These are phyloP conservation scores for Lepidium didymum DNA, from an alignment of 345 rosid genomes.

Conservation along the genomic window DNA sequence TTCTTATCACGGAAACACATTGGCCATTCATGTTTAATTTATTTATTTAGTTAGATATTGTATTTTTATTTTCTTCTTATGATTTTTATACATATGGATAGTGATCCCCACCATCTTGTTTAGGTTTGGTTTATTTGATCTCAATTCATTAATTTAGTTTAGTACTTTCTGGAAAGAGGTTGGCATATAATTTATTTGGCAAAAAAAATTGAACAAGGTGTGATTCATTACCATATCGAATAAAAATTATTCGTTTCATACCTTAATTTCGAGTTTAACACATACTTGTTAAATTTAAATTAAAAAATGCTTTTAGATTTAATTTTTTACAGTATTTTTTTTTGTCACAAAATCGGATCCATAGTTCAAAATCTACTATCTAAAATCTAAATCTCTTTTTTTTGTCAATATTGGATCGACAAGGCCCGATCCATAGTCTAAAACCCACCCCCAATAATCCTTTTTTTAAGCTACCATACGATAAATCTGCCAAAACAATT, in stretches of 20 bases:
- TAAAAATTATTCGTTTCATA: background rate
- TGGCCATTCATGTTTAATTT: slow-evolving; percentile 22
- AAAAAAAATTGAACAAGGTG: background rate
- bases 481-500: no score
- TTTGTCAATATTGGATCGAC: no score
- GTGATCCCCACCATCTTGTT: slow-evolving; percentile 47
- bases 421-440: no score
- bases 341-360: no score
- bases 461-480: no score
- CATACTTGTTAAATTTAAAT: background rate
- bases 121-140: slow-evolving; percentile 28
- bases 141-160: slow-evolving; percentile 6
- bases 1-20: slow-evolving; percentile 16
- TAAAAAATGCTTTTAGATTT: no score
- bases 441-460: no score
- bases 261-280: background rate
- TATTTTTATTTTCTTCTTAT: slow-evolving; percentile 28
- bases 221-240: background rate
- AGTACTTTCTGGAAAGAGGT: slow-evolving; percentile 7
- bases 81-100: slow-evolving; percentile 9
- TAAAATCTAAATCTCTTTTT: no score
- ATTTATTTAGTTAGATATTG: slow-evolving; percentile 33
- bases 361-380: no score
- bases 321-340: no score
- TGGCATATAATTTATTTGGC: slow-evolving; percentile 11